Percentiles rank a stretch among this genome's conserved stretches.
Conservation (phyloP, 257 asterid species). For the Nicotiana tabacum region DNA sequence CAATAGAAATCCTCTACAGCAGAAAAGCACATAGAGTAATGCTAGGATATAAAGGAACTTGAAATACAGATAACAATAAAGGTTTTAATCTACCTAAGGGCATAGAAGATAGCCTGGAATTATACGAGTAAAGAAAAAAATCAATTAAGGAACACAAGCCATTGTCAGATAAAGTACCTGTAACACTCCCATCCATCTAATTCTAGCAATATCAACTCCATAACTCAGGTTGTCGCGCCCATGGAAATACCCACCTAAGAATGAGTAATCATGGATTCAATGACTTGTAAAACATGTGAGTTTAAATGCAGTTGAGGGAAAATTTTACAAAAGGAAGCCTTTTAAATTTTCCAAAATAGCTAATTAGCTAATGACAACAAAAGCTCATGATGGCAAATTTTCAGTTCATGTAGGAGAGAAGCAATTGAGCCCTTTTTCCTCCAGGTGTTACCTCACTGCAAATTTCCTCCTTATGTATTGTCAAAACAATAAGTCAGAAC, state of each 20-base stretch:
- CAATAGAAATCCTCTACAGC: slow-evolving; percentile 78
- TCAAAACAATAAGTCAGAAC: background rate
- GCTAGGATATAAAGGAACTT: slow-evolving; percentile 7
- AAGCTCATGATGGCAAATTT: background rate
- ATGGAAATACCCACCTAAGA: slow-evolving; percentile 86
- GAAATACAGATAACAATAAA: background rate
- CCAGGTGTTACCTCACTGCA: background rate
- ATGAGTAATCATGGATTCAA: slow-evolving; percentile 9
- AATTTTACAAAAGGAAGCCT: background rate
- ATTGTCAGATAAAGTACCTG: slow-evolving; percentile 49
- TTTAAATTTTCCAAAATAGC: background rate
- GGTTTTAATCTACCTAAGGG: background rate
- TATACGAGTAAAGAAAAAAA: background rate
- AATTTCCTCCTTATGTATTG: background rate
- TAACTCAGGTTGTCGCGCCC: slow-evolving; percentile 64
- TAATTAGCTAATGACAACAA: background rate
- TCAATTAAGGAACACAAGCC: background rate
- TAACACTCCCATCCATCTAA: slow-evolving; percentile 85
- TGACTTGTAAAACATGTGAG: background rate
- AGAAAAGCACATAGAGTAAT: slow-evolving; percentile 14
- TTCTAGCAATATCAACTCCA: slow-evolving; percentile 69
- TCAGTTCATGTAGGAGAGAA: background rate
- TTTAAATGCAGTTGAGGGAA: background rate
- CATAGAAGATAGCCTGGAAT: background rate
- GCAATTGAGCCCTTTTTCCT: slow-evolving; percentile 4